Percentiles rank a stretch among this genome's conserved stretches.
Evolutionary conservation across 495 filamentous ascomycete genomes (phyloP).

Genomic region (Hypoxylon fuscum): DNA sequence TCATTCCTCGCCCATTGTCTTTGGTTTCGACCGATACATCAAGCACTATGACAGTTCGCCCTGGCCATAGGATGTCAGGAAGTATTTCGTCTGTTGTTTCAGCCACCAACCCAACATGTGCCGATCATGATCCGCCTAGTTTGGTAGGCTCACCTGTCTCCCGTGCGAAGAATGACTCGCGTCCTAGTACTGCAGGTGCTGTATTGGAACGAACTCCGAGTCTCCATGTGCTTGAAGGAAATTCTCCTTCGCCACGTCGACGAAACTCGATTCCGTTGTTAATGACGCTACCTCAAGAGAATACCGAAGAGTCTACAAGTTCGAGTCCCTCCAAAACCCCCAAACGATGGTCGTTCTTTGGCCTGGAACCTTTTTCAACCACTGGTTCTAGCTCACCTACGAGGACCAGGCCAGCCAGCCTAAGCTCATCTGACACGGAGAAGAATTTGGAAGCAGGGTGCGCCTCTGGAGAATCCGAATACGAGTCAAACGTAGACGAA

Average conservation of each 20-base stretch:
- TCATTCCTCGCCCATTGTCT: conserved; percentile 76
- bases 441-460: conserved; percentile 25
- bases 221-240: conserved; percentile 43
- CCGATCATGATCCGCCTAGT: conserved; percentile 49
- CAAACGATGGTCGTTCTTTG: conserved; percentile 65
- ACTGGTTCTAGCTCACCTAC: conserved; percentile 55
- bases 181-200: conserved; percentile 63
- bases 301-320: conserved; percentile 42
- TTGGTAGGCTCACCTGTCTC: conserved; percentile 39
- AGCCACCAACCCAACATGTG: conserved; percentile 44
- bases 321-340: conserved; percentile 57
- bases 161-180: conserved; percentile 46
- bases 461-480: conserved; percentile 29
- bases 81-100: conserved; percentile 71
- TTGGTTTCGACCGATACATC: conserved; percentile 78
- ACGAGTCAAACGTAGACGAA: background rate
- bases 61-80: conserved; percentile 68
- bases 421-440: conserved; percentile 48
- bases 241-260: conserved; percentile 48
- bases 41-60: conserved; percentile 69
- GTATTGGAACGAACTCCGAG: conserved; percentile 58
- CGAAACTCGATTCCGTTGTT: conserved; percentile 63
- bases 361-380: conserved; percentile 54
- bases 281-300: conserved; percentile 43
- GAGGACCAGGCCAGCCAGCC: conserved; percentile 49